Conservation (phyloP, 192 early-diverging fungal species). For the Rhizophagus sp. region DNA sequence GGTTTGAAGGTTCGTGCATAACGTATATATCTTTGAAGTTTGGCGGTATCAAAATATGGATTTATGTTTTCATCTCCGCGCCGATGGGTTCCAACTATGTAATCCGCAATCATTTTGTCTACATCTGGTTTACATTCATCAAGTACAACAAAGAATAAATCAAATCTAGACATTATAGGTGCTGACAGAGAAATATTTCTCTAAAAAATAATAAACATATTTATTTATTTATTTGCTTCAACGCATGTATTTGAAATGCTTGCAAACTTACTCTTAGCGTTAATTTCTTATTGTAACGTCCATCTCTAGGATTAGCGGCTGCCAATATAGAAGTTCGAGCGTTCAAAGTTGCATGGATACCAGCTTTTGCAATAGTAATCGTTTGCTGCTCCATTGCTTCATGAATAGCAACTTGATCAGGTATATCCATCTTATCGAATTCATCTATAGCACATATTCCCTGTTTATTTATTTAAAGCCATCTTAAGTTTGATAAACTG, state of each 20-base stretch:
- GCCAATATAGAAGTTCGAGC: constrained; percentile 94
- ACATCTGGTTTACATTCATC: constrained; percentile 89
- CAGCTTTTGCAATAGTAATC: constrained; percentile 94
- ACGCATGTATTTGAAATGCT: neutral
- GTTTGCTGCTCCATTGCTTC: constrained; percentile 99
- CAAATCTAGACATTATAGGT: constrained; percentile 99
- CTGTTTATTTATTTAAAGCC: constrained; percentile 39
- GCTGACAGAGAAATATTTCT: constrained; percentile 97
- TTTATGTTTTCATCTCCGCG: constrained; percentile 61
- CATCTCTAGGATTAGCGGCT: constrained; percentile 94
- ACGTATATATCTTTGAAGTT: constrained; percentile 82
- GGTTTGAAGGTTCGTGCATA: constrained; percentile 91
- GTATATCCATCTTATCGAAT: constrained; percentile 98
- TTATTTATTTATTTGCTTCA: neutral
- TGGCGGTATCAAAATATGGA: constrained; percentile 73
- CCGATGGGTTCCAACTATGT: constrained; percentile 89
- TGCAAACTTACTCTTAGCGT: constrained; percentile 69
- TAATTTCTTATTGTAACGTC: constrained; percentile 93
- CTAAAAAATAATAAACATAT: constrained; percentile 38
- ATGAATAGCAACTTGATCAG: constrained; percentile 99
- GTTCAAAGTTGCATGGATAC: constrained; percentile 93
- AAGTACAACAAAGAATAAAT: constrained; percentile 95
- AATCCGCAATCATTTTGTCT: constrained; percentile 88
- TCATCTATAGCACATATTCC: constrained; percentile 99
- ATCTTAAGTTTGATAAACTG: neutral